Percentiles rank a stretch among this genome's conserved stretches.
phyloP scores from a whole-genome alignment of 257 asterid genomes.

The Paulownia fortunei region DNA sequence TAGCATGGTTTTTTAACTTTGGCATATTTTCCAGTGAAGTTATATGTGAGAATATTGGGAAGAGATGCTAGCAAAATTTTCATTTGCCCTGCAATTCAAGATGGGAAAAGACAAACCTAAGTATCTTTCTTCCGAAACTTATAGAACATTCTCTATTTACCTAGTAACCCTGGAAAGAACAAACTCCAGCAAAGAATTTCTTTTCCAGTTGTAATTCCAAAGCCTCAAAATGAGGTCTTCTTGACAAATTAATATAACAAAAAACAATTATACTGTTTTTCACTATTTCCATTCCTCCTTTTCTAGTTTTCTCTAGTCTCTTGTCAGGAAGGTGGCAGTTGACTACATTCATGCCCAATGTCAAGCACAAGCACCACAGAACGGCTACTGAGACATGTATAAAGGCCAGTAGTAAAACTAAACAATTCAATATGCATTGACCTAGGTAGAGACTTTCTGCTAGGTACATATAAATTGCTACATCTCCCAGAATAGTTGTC shows the following conservation, averaged over 20 bases:
- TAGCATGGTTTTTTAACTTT: background rate
- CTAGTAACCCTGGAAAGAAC: background rate
- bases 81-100: background rate
- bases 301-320: background rate
- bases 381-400: background rate
- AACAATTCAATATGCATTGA: constrained; percentile 1
- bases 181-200: background rate
- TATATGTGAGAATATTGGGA: background rate
- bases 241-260: background rate
- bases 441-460: background rate
- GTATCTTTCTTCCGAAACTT: background rate
- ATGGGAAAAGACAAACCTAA: constrained; percentile 8
- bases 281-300: background rate
- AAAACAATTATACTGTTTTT: background rate
- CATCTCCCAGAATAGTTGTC: constrained; percentile 17
- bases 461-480: background rate
- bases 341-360: background rate
- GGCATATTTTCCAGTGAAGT: background rate
- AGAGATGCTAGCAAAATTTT: background rate
- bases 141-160: background rate
- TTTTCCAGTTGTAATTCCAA: background rate
- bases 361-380: constrained; percentile 2
- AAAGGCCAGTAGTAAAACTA: constrained; percentile 6
- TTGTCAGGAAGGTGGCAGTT: constrained; percentile 1
- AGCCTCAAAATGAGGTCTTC: background rate